phyloP scores from a whole-genome alignment of 2,329 filamentous ascomycete species.

The Leptosphaerulina australis region DNA sequence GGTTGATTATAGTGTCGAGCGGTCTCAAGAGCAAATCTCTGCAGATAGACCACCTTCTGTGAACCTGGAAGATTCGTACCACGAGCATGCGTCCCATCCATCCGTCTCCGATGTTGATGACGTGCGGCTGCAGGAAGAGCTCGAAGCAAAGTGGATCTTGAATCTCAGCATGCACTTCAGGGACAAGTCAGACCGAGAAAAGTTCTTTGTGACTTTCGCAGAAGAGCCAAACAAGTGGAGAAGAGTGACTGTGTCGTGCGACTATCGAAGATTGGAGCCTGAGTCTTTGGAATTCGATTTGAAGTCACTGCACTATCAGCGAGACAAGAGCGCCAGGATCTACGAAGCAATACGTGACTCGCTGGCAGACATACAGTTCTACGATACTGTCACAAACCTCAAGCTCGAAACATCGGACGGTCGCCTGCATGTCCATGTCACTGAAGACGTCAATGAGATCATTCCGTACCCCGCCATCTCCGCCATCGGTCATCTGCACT shows the following conservation, averaged over 20 bases:
- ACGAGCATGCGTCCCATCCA: conserved; percentile 40
- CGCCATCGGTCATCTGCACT: conserved; percentile 73
- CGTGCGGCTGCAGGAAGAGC: conserved; percentile 73
- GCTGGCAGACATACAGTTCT: conserved; percentile 91
- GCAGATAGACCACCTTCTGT: conserved; percentile 34
- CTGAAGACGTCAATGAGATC: conserved; percentile 96
- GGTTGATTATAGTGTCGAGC: conserved; percentile 41
- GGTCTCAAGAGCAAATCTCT: conserved; percentile 13
- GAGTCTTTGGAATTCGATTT: conserved; percentile 88
- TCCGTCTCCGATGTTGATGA: conserved; percentile 57
- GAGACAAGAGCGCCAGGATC: conserved; percentile 90
- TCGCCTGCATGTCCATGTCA: conserved; percentile 91
- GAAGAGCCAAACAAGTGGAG: conserved; percentile 80
- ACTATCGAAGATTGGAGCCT: conserved; percentile 80
- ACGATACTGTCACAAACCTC: conserved; percentile 92
- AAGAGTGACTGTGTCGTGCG: conserved; percentile 88
- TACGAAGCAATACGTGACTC: conserved; percentile 95
- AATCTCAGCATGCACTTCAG: conserved; percentile 99
- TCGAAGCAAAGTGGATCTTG: conserved; percentile 90
- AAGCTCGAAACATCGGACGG: conserved; percentile 89
- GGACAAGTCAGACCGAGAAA: conserved; percentile 89
- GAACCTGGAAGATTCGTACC: conserved; percentile 36
- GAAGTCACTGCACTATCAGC: conserved; percentile 76
- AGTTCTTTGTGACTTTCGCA: conserved; percentile 96
- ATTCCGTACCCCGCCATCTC: conserved; percentile 80